These are phyloP conservation scores for Saccharomycopsis javanensis DNA, from an alignment of 805 yeast species.

Conservation along the genomic window DNA sequence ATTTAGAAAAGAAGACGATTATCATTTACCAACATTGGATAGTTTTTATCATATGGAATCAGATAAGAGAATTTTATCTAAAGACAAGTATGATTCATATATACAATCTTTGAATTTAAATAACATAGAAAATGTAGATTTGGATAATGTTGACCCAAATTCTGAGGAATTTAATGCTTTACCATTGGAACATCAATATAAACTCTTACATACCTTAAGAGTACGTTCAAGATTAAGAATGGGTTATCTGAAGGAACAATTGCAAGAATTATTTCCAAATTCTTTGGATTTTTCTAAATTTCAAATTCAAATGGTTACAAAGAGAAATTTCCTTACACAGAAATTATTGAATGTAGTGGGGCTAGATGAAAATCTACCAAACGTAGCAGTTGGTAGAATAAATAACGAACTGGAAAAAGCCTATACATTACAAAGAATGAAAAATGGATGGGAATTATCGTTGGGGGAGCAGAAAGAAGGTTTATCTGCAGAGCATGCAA, in stretches of 20 bases:
- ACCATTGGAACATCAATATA: conserved; percentile 83
- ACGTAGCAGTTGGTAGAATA: conserved; percentile 43
- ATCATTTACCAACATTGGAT: conserved; percentile 67
- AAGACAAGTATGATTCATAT: conserved; percentile 57
- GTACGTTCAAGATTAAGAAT: conserved; percentile 80
- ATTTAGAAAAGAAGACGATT: conserved; percentile 65
- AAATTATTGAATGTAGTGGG: conserved; percentile 76
- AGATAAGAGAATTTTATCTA: conserved; percentile 69
- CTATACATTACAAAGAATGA: conserved; percentile 65
- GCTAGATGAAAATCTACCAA: conserved; percentile 43
- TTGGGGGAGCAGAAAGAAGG: conserved; percentile 36
- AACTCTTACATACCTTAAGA: conserved; percentile 74
- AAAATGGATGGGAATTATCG: conserved; percentile 77
- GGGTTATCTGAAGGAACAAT: conserved; percentile 90
- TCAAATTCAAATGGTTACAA: conserved; percentile 87
- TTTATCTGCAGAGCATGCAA: conserved; percentile 35
- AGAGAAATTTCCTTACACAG: conserved; percentile 85
- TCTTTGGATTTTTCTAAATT: conserved; percentile 86
- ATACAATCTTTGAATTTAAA: conserved; percentile 36
- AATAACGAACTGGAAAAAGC: conserved; percentile 76
- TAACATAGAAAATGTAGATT: conserved; percentile 58
- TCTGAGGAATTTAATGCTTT: conserved; percentile 66
- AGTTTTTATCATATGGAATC: conserved; percentile 40
- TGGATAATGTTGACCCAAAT: conserved; percentile 71
- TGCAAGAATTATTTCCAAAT: conserved; percentile 71